Base-by-base conservation (phyloP, 805 yeast genomes). In the Kuraishia hungarica region DNA sequence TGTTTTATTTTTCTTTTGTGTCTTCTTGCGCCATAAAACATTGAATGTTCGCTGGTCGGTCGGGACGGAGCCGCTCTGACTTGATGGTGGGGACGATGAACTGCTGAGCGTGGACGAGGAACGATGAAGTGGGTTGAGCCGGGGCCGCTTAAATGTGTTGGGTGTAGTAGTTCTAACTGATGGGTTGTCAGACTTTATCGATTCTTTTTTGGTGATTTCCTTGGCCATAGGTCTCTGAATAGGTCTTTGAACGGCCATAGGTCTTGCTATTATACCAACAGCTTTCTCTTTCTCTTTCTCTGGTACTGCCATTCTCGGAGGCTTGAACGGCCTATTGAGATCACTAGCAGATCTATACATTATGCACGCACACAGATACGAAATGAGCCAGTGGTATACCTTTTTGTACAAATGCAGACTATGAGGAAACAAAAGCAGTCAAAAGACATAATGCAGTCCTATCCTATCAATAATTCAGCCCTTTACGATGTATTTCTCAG, bases 1-100 rank as follows among this genome's bases (percentile, higher is more conserved):
- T 0, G 90, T 84, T 66, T 92, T 92, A 67, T 91, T 83, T 74
- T 93, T 90, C 69, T 87, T 89, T 35, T 72, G 75, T 0, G 93
- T 74, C 48, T 76, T 75, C 66, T 89, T 90, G 39, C 99, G 73
- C 78, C 86, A 87, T 60, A 88, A 77, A 5, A 83, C 81, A 23
- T 64, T 58, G 59, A 63, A 48, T 20, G 23, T 51, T 17, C 51
- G 10, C 43, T 56, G 49, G 4, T 35, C 43, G 11, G 4, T 35
- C 4, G 43, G 17, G 11, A 7, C 17, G 5, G 43, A 3, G 10
- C 10, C 29, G 29, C 10, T 26, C 29, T 26, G 8, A 26, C 29
- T 26, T 35, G n/a, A 4, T 13, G 43, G 43, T 35, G 43, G n/a
- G 5, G 43, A 35, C 11, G 43, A 35, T 10, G 17, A 35, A 15